Evolutionary conservation across 805 yeast genomes (phyloP).

Genomic region (Debaryomyces tyrocola): DNA sequence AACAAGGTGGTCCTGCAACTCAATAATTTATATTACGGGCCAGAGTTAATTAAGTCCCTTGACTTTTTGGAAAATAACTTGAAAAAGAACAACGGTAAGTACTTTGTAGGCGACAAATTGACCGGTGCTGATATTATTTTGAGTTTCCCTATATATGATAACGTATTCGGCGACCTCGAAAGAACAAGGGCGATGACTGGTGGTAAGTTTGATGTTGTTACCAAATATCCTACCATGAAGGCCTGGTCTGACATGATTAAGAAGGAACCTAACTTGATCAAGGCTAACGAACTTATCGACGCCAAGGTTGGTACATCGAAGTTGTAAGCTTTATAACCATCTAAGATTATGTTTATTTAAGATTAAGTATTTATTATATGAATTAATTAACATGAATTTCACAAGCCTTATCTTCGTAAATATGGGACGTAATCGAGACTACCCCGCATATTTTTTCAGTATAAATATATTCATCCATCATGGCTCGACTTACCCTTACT

Average conservation of each 20-base stretch:
- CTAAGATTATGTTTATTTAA: too few species aligned
- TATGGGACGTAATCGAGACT: too few species aligned
- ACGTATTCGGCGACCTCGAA: conserved; percentile 20
- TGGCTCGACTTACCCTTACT: too few species aligned
- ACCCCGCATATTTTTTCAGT: too few species aligned
- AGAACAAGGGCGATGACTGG: conserved; percentile 22
- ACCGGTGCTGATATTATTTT: conserved; percentile 59
- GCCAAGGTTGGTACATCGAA: background rate
- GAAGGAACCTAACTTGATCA: conserved; percentile 12
- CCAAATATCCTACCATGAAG: conserved; percentile 20
- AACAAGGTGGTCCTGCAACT: conserved; percentile 19
- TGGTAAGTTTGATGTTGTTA: conserved; percentile 7
- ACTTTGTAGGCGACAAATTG: conserved; percentile 50
- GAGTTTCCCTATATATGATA: conserved; percentile 42
- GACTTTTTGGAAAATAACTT: conserved; percentile 29
- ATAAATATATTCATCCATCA: too few species aligned
- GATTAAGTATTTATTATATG: too few species aligned
- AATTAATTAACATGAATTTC: too few species aligned
- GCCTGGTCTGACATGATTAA: conserved; percentile 21
- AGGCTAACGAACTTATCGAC: conserved; percentile 12
- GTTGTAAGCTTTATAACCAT: background rate
- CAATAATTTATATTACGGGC: conserved; percentile 24
- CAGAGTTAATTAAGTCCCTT: conserved; percentile 23
- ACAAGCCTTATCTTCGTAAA: too few species aligned
- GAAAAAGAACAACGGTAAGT: conserved; percentile 24